Evolutionary conservation across 495 filamentous ascomycete genomes (phyloP), one percentile per base, ranked within the genome.

Genomic region (Tetracladium setigerum): DNA sequence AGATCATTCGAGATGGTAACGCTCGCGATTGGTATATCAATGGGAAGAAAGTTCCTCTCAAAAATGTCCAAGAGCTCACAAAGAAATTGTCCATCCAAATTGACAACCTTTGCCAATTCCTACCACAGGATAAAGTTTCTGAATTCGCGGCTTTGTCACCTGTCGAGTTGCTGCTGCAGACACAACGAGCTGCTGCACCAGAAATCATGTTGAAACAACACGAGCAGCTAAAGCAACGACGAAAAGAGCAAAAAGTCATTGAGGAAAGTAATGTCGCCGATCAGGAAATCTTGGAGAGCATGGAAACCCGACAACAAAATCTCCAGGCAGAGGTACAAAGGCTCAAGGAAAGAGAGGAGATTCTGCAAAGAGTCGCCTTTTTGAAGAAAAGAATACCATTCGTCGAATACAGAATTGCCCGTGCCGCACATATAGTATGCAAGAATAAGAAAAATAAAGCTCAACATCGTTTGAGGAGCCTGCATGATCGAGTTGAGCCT

Each of bases 41-140:
- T 59, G 77, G 79, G 19, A 70, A 68, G 47, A 62, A 75, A 36
- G 65, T 68, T 4, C 72, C 72, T 1, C 71, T 75, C 35, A 77
- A 78, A 38, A 65, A 72, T 22, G 73, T 97, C 2, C 62, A 82
- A 38, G 67, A 71, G 30, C 67, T 95, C 30, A 81, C 79, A 14
- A 78, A 68, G 41, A 74, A 68, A 0, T 82, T 94, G 46, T 75
- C 80, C 17, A 96, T 97, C 31, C 94, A 97, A 64, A 84, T 97
- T 58, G 92, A 97, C 65, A 99, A 99, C 55, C 73, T 97, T 2
- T 99, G 92, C 62, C 92, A 97, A 65, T 99, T 99, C 56, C 73
- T 99, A 31, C 92, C 92, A 1, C 92, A 99, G 62, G 92, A 99
- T 60, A 86, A 89, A 57, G 94, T 99, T 5, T 87, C 87, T 18